Percentiles rank a stretch among this genome's conserved stretches.
phyloP scores from a whole-genome alignment of 345 rosid genomes.

The Trapa incisa region DNA sequence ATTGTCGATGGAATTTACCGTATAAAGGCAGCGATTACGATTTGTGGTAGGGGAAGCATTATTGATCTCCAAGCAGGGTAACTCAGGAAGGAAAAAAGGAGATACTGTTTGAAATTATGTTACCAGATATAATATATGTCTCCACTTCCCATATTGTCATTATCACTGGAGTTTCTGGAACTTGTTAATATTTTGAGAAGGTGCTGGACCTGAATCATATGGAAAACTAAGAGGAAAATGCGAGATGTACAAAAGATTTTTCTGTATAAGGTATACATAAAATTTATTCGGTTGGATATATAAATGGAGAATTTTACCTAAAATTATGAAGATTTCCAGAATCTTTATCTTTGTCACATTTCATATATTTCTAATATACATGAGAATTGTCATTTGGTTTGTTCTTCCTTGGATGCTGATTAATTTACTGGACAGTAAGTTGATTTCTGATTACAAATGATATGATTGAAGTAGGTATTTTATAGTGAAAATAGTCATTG shows the following conservation, averaged over 20 bases:
- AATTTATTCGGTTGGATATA: too few species aligned
- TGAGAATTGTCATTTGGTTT: not conserved
- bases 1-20: not conserved
- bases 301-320: too few species aligned
- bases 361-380: not conserved
- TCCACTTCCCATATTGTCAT: too few species aligned
- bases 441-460: not conserved
- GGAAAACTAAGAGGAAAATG: too few species aligned
- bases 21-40: not conserved
- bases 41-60: not conserved
- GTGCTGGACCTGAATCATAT: too few species aligned
- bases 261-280: too few species aligned
- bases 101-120: not conserved
- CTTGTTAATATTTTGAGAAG: too few species aligned
- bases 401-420: not conserved
- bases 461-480: not conserved
- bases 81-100: not conserved
- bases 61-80: not conserved
- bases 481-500: not conserved
- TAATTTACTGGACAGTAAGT: not conserved
- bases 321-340: too few species aligned
- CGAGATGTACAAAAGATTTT: too few species aligned
- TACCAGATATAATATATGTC: not conserved
- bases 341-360: too few species aligned
- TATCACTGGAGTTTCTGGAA: too few species aligned